A percentile compares a stretch with the other conserved stretches of the same genome.
These are phyloP conservation scores for Omphalotus guepiniiformis DNA, from an alignment of 768 basidiomycete species.

Conservation along the genomic window DNA sequence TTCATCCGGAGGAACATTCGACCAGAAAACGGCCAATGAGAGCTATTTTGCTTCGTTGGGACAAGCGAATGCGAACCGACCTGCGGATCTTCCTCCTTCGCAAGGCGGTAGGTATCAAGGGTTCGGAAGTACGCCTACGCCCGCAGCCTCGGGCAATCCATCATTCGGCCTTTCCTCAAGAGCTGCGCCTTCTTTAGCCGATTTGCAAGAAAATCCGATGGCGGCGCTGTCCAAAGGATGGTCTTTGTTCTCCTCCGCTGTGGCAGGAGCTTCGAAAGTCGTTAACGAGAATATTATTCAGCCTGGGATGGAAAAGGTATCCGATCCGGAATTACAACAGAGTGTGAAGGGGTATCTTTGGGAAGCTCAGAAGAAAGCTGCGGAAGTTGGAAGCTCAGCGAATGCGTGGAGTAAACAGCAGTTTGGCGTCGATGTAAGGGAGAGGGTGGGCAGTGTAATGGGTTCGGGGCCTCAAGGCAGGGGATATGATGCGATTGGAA, in stretches of 20 bases:
- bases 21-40: constrained; percentile 83
- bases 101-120: constrained; percentile 94
- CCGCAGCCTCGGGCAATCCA: constrained; percentile 51
- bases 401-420: constrained; percentile 76
- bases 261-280: constrained; percentile 71
- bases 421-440: constrained; percentile 84
- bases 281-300: constrained; percentile 89
- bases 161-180: constrained; percentile 73
- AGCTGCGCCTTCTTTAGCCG: constrained; percentile 70
- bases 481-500: constrained; percentile 39
- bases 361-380: constrained; percentile 64
- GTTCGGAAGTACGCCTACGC: constrained; percentile 82
- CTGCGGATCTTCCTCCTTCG: constrained; percentile 80
- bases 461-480: constrained; percentile 57
- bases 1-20: constrained; percentile 15
- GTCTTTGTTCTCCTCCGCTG: constrained; percentile 88
- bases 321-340: constrained; percentile 76
- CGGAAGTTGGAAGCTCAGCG: constrained; percentile 54
- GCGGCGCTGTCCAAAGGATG: constrained; percentile 90
- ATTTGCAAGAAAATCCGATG: constrained; percentile 84
- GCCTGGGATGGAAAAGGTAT: constrained; percentile 78
- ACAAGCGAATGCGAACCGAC: constrained; percentile 70
- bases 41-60: constrained; percentile 83
- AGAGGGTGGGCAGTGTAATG: constrained; percentile 67
- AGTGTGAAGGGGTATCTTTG: constrained; percentile 69